Conservation (phyloP, 31 red algal species). For the Asparagopsis taxiformis region DNA sequence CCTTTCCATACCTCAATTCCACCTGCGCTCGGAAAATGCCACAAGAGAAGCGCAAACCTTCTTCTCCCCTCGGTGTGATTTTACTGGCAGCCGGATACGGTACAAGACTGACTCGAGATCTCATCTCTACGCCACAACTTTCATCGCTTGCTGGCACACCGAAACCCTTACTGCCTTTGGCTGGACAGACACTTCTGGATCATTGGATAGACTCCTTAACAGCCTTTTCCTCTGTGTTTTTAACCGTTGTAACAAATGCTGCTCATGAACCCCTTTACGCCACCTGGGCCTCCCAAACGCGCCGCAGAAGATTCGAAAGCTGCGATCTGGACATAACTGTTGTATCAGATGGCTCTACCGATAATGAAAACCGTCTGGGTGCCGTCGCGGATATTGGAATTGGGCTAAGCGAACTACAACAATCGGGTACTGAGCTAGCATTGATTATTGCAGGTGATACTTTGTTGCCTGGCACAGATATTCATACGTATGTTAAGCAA, state of each 20-base stretch:
- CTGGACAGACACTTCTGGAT: constrained; percentile 45
- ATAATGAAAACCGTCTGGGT: constrained; percentile 20
- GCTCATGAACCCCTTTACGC: constrained; percentile 38
- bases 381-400: constrained; percentile 18
- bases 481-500: constrained; percentile 6
- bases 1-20: too few relatives aligned
- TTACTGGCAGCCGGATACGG: constrained; percentile 68
- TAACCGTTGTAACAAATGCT: constrained; percentile 53
- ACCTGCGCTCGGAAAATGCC: too few relatives aligned
- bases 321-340: neutral
- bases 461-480: constrained; percentile 41
- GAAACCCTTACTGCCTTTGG: constrained; percentile 73
- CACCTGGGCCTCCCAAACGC: constrained; percentile 23
- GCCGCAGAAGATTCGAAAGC: too few relatives aligned
- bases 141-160: constrained; percentile 17
- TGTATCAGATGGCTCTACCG: constrained; percentile 23
- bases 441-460: constrained; percentile 77
- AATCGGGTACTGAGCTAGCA: constrained; percentile 14
- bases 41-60: too few relatives aligned
- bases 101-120: constrained; percentile 35
- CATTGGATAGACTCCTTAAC: constrained; percentile 37
- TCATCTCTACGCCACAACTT: constrained; percentile 15
- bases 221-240: neutral
- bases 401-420: neutral
- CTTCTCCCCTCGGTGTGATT: constrained; percentile 35